Base-by-base conservation (phyloP, 129 eudicot genomes). In the Flaveria bidentis region DNA sequence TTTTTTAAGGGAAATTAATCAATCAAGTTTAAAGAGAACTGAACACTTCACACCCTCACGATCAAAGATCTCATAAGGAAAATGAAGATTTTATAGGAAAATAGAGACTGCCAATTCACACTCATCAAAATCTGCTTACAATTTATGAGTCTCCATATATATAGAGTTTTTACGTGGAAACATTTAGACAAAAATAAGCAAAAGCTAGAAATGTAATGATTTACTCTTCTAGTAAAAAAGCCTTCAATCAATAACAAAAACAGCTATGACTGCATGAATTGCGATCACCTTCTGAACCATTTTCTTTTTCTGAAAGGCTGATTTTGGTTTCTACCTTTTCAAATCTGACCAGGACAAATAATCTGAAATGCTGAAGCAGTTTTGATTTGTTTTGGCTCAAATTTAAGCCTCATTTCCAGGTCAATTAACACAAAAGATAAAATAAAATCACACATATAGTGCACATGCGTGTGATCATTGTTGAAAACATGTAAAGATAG, bases 1-100 rank as follows among this genome's bases (percentile, higher is more conserved):
- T 56, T 75, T 76, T 13, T 58, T 78, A 1, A 67, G 67, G 64
- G 79, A 78, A 78, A 71, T 2, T 36, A 76, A 76, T n/a, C 23
- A 58, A 45, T 64, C 42, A 41, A 67, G 72, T 8, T 52, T 84
- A 17, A 79, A 65, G 49, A 47, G 62, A 67, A 79, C 7, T 78
- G 62, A 82, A 71, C 78, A 67, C 52, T 42, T 36, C 72, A 67
- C 18, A 39, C n/a, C n/a, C 9, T 30, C 30, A 9, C 4, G 52
- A 67, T 67, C 26, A 67, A 41, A 42, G 51, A 67, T 67, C 30
- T 67, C 2, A 17, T 1, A 17, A 41, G 30, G 22, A 66, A 33
- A 39, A 41, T 67, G 28, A 39, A n/a, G 71, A 41, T 41, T n/a
- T 67, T 6, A 56, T 7, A 15, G 47, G 23, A 36, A 41, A 30